Evolutionary conservation across 305 asterid genomes (phyloP).

Genomic region (Fraxinus xanthoxyloides): DNA sequence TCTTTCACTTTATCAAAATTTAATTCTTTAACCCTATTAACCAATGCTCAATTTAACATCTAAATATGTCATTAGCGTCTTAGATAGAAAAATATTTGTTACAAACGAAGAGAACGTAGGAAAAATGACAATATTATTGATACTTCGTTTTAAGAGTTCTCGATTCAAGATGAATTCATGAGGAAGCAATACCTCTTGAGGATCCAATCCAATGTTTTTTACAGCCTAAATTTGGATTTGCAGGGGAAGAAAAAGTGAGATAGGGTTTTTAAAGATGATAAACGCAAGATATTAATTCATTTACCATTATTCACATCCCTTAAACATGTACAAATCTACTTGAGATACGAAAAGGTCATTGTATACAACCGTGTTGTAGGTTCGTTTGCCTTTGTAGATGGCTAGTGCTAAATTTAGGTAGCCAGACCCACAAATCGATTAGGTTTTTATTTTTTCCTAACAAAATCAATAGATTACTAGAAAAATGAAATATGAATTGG

Average conservation of each 20-base stretch:
- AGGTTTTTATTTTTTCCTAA: background rate
- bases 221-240: background rate
- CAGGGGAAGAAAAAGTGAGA: constrained; percentile 11
- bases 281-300: background rate
- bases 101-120: background rate
- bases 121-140: background rate
- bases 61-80: background rate
- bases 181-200: background rate
- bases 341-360: background rate
- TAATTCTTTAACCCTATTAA: background rate
- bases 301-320: background rate
- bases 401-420: background rate
- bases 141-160: background rate
- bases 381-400: background rate
- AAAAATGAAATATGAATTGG: background rate
- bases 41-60: background rate
- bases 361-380: background rate
- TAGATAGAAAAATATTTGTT: too few relatives aligned
- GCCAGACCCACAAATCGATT: background rate
- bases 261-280: constrained; percentile 16
- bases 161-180: background rate
- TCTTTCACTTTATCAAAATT: background rate
- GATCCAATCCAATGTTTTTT: background rate
- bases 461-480: background rate
- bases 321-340: background rate